Evolutionary conservation across 805 yeast species (phyloP).

Genomic region (Brettanomyces bruxellensis): DNA sequence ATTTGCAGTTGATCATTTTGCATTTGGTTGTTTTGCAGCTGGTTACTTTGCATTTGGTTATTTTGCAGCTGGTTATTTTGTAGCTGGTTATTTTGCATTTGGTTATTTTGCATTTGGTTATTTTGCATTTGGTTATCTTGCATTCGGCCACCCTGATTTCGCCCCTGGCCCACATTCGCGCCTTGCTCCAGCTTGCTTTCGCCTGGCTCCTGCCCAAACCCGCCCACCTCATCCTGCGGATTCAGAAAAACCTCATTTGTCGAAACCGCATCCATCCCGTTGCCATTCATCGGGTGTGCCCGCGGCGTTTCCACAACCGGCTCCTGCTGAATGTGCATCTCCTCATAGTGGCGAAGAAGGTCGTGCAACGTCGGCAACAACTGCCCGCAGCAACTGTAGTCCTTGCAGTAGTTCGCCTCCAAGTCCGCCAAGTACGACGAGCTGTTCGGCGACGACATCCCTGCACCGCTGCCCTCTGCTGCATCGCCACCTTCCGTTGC

Average conservation of each 20-base stretch:
- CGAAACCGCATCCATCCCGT: slow-evolving; percentile 73
- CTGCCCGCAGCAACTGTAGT: slow-evolving; percentile 93
- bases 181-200: background rate
- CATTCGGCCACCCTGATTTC: no score
- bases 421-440: slow-evolving; percentile 83
- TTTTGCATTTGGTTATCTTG: slow-evolving; percentile 3
- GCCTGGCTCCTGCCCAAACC: background rate
- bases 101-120: no score
- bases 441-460: slow-evolving; percentile 39
- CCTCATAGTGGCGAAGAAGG: slow-evolving; percentile 88
- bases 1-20: slow-evolving; percentile 15
- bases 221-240: slow-evolving; percentile 12
- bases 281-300: slow-evolving; percentile 39
- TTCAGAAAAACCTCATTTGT: slow-evolving; percentile 83
- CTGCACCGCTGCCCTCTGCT: slow-evolving; percentile 15
- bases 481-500: slow-evolving; percentile 16
- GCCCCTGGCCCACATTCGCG: no score
- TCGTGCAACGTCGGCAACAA: slow-evolving; percentile 90
- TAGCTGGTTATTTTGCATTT: no score
- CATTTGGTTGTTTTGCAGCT: slow-evolving; percentile 16
- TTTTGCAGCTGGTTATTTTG: no score
- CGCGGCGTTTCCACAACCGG: slow-evolving; percentile 30
- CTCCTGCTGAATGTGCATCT: slow-evolving; percentile 71
- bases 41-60: slow-evolving; percentile 1
- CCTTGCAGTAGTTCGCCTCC: slow-evolving; percentile 94